Percentiles rank a stretch among this genome's conserved stretches.
These are phyloP conservation scores for Stagonosporopsis cucurbitacearum DNA, from an alignment of 2,329 filamentous ascomycete genomes.

Conservation along the genomic window DNA sequence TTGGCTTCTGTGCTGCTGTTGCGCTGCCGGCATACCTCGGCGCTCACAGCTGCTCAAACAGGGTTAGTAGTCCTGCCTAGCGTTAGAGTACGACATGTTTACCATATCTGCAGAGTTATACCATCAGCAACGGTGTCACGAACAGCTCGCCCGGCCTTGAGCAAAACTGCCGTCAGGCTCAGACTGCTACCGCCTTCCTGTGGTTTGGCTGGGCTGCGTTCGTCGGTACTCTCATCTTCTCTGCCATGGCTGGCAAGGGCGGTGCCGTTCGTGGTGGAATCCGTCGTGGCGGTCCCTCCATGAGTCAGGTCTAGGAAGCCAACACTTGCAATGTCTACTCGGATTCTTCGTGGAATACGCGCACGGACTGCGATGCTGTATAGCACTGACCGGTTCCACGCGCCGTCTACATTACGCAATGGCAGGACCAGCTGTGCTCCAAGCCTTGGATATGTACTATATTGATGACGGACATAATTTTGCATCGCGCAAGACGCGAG, in stretches of 20 bases:
- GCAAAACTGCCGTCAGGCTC: slow-evolving; percentile 76
- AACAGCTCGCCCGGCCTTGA: slow-evolving; percentile 65
- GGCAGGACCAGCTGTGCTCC: not conserved
- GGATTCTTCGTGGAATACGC: slow-evolving; percentile 37
- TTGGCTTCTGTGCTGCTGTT: slow-evolving; percentile 74
- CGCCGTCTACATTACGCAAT: not conserved
- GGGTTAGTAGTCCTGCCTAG: slow-evolving; percentile 50
- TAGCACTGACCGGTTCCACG: slow-evolving; percentile 4
- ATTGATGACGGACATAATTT: slow-evolving; percentile 16
- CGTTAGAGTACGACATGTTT: not conserved
- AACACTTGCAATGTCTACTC: slow-evolving; percentile 32
- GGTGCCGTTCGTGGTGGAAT: slow-evolving; percentile 55
- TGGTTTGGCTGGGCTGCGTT: slow-evolving; percentile 78
- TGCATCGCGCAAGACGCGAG: slow-evolving; percentile 7
- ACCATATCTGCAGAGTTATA: slow-evolving; percentile 47
- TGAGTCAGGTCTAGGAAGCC: slow-evolving; percentile 61
- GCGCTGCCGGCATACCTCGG: slow-evolving; percentile 73
- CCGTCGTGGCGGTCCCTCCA: slow-evolving; percentile 55
- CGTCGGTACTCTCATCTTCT: slow-evolving; percentile 60
- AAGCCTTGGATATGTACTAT: slow-evolving; percentile 18
- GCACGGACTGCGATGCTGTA: slow-evolving; percentile 22
- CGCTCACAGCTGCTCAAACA: slow-evolving; percentile 71
- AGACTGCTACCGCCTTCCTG: slow-evolving; percentile 76
- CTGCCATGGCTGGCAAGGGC: slow-evolving; percentile 62
- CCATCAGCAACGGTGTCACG: slow-evolving; percentile 63